Conservation (phyloP, 345 rosid genomes). For the Firmiana major region DNA sequence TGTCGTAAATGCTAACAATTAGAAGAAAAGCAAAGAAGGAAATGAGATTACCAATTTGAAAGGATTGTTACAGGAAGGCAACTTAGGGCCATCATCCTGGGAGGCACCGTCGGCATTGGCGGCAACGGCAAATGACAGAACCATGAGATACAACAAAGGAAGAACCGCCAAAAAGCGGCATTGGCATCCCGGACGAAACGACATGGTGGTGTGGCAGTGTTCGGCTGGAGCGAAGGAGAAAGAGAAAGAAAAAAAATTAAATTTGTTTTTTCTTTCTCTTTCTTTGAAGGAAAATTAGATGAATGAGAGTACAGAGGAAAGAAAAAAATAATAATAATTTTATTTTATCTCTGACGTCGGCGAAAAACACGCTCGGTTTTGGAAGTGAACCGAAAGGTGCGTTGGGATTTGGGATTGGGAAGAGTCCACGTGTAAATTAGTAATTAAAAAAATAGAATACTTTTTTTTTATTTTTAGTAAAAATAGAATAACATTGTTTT, state of each 20-base stretch:
- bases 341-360: too few species aligned
- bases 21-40: neutral
- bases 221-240: neutral
- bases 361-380: too few species aligned
- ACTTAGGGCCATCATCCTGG: neutral
- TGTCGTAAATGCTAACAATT: neutral
- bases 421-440: too few species aligned
- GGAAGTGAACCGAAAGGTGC: too few species aligned
- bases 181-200: neutral
- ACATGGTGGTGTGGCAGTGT: neutral
- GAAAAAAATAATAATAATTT: too few species aligned
- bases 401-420: too few species aligned
- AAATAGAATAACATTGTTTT: too few species aligned
- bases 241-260: too few species aligned
- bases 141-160: neutral
- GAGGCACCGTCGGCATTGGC: constrained; percentile 7
- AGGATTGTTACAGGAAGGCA: constrained; percentile 6
- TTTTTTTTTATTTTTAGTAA: too few species aligned
- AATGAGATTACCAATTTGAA: neutral
- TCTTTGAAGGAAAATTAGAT: neutral
- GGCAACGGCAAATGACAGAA: neutral
- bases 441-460: too few species aligned
- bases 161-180: neutral
- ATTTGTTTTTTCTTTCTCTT: too few species aligned
- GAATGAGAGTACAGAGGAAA: neutral